Evolutionary conservation across 202 grass and related monocot genomes (phyloP), one percentile per base, ranked within the genome.

Genomic region (Bolboschoenoplectus hybrid): DNA sequence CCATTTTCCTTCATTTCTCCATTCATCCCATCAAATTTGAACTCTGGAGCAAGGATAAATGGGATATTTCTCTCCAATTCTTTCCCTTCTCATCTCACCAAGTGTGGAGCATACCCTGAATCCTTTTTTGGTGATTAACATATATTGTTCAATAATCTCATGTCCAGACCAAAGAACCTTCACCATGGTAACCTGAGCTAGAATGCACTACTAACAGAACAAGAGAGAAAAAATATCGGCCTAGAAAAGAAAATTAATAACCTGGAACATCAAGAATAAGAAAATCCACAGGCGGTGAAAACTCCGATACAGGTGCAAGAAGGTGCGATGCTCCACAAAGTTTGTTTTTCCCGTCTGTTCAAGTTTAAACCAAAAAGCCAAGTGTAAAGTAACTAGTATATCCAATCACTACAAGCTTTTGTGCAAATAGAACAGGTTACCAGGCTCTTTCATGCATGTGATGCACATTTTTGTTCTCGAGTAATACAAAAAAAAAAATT

Each of bases 201-300:
- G 74, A 52, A 77, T 34, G 34, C 12, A 16, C 74, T 38, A 38
- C 3, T 26, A 56, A 79, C 34, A 58, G 9, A 79, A 79, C 26
- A 60, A 43, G 6, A 79, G 35, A 41, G 60, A 14, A 40, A 34
- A 58, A 77, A 5, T 82, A 11, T 60, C 11, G 35, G 41, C 63
- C 43, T 56, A 88, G 9, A 70, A 60, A 65, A 67, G 82, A 63
- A 81, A 80, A 69, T 10, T 58, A 89, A 83, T 67, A 80, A 95
- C 96, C 91, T 95, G 93, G 82, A 95, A 98, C 96, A 98, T 98
- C 85, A 98, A 85, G 55, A 98, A 26, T 77, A 98, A 87, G 82
- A 98, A 98, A 96, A 98, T 92, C 96, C 96, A 98, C 19, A 98
- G 85, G n/a, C 96, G 96, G 80, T 98, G 96, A 82, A 98, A 98